Percentiles rank a stretch among this genome's conserved stretches.
phyloP scores from a whole-genome alignment of 2,329 filamentous ascomycete genomes.

The Thermoascus crustaceus region DNA sequence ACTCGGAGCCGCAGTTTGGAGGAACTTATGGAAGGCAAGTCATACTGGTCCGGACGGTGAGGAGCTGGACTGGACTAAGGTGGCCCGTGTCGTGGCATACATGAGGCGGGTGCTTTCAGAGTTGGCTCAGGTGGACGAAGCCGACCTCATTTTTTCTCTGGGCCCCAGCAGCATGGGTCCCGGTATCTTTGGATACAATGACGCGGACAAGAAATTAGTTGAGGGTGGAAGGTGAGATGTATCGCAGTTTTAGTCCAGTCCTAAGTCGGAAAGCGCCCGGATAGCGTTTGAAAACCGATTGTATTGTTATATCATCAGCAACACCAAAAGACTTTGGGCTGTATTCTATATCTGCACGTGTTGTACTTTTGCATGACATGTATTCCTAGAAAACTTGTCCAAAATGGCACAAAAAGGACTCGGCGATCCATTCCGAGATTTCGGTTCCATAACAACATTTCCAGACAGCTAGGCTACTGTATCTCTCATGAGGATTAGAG shows the following conservation, averaged over 20 bases:
- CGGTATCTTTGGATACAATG: constrained; percentile 26
- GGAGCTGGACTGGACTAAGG: constrained; percentile 52
- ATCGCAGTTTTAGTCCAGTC: background rate
- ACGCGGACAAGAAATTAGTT: constrained; percentile 32
- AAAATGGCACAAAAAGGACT: no score
- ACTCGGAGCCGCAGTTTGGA: constrained; percentile 67
- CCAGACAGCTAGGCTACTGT: no score
- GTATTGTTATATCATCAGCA: no score
- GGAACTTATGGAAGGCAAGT: constrained; percentile 77
- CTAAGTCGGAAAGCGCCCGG: no score
- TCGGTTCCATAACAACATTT: no score
- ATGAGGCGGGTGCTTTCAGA: constrained; percentile 50
- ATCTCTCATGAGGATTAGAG: no score
- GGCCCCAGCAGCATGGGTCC: constrained; percentile 29
- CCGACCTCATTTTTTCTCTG: constrained; percentile 46
- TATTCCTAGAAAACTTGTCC: no score
- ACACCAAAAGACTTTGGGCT: no score
- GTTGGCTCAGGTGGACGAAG: constrained; percentile 47
- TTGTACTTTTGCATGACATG: no score
- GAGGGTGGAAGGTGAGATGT: constrained; percentile 18
- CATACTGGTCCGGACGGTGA: constrained; percentile 32
- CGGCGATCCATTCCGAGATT: no score
- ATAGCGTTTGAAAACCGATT: no score
- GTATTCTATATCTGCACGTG: no score
- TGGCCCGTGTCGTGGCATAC: constrained; percentile 57